Evolutionary conservation across 176 grass and related monocot species (phyloP).

Genomic region (Zizania latifolia): DNA sequence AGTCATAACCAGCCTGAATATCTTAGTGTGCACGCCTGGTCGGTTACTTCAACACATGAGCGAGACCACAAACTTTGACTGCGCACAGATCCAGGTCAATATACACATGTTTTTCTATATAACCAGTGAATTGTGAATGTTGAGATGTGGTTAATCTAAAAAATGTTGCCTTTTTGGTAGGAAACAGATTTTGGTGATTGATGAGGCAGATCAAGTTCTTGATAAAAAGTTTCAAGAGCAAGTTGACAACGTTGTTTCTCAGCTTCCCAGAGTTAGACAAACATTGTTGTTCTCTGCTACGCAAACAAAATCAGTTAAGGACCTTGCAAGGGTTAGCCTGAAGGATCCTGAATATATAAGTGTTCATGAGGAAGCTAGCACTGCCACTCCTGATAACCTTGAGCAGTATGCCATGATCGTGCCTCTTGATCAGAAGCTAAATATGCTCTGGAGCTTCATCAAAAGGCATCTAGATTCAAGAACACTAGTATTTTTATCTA

Average conservation of each 20-base stretch:
- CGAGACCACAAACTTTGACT: conserved; percentile 79
- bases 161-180: conserved; percentile 19
- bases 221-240: conserved; percentile 57
- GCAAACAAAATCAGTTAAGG: conserved; percentile 87
- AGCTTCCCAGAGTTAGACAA: conserved; percentile 69
- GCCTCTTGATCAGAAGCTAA: conserved; percentile 83
- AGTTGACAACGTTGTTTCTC: conserved; percentile 68
- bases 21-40: conserved; percentile 86
- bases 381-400: conserved; percentile 71
- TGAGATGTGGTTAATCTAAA: conserved; percentile 16
- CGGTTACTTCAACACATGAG: conserved; percentile 89
- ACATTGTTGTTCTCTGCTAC: conserved; percentile 92
- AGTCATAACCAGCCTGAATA: conserved; percentile 59
- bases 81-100: conserved; percentile 79
- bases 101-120: conserved; percentile 20
- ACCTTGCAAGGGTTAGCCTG: conserved; percentile 88
- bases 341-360: conserved; percentile 83
- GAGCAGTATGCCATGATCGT: conserved; percentile 75
- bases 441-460: conserved; percentile 96
- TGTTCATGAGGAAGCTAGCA: conserved; percentile 78
- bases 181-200: conserved; percentile 84
- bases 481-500: conserved; percentile 85
- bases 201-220: conserved; percentile 96
- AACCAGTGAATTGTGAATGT: not conserved
- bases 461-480: conserved; percentile 72